Percentiles rank a stretch among this genome's conserved stretches.
These are phyloP conservation scores for Wolfiporia cocos DNA, from an alignment of 1,284 basidiomycete genomes.

Conservation along the genomic window DNA sequence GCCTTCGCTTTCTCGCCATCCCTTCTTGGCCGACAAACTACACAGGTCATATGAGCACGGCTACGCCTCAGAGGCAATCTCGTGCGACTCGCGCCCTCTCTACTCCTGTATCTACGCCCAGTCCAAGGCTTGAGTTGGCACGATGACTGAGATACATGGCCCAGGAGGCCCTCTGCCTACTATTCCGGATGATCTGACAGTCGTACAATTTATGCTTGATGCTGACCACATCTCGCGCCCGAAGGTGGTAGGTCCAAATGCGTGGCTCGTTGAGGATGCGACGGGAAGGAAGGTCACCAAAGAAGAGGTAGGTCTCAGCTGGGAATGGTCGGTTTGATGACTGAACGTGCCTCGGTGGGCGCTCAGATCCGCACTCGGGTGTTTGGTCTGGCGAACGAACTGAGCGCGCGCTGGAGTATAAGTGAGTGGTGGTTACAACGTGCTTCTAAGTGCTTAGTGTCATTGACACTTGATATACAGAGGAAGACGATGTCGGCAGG, in stretches of 20 bases:
- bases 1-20: too few species aligned
- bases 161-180: constrained; percentile 30
- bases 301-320: constrained; percentile 37
- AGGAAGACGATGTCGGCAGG: constrained; percentile 12
- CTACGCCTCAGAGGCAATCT: too few species aligned
- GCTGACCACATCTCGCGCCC: constrained; percentile 40
- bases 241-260: not conserved
- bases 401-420: constrained; percentile 13
- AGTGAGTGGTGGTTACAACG: constrained; percentile 2
- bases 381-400: constrained; percentile 11
- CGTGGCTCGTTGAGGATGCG: constrained; percentile 56
- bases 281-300: constrained; percentile 38
- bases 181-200: constrained; percentile 59
- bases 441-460: too few species aligned
- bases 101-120: too few species aligned
- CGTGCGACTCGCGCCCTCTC: too few species aligned
- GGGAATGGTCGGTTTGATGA: not conserved
- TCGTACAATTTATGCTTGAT: constrained; percentile 67
- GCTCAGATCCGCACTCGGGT: constrained; percentile 15
- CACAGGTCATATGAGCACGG: too few species aligned
- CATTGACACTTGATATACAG: not conserved
- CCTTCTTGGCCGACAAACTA: too few species aligned
- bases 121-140: too few species aligned
- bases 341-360: constrained; percentile 8
- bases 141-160: constrained; percentile 32